A percentile compares a stretch with the other conserved stretches of the same genome.
Evolutionary conservation across 169 alveolate genomes (phyloP).

Genomic region (Perkinsus olseni): DNA sequence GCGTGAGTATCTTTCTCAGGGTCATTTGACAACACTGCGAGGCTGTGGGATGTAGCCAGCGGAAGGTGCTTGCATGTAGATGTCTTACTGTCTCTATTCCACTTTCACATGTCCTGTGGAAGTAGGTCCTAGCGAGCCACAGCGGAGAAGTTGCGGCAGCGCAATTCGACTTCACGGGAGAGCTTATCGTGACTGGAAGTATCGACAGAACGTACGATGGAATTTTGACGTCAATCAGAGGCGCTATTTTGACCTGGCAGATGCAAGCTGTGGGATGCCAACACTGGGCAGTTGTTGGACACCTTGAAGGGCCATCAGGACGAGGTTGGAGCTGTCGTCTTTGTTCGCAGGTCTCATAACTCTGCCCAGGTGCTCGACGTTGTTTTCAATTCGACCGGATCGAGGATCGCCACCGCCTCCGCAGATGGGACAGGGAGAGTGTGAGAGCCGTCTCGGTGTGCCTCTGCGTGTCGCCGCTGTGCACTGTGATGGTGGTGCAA

Average conservation of each 20-base stretch:
- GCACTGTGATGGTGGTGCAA: too few relatives aligned
- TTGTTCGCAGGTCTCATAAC: too few relatives aligned
- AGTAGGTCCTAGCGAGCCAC: constrained; percentile 56
- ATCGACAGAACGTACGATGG: too few relatives aligned
- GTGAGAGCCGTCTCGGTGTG: too few relatives aligned
- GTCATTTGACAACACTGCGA: constrained; percentile 71
- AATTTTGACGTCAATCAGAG: constrained; percentile 49
- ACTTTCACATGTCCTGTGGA: neutral
- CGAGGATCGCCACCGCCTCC: constrained; percentile 62
- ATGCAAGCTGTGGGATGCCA: constrained; percentile 44
- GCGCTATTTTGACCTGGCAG: constrained; percentile 27
- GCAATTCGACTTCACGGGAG: constrained; percentile 71
- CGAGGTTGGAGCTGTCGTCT: too few relatives aligned
- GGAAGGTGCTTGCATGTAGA: constrained; percentile 57
- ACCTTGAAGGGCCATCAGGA: constrained; percentile 69
- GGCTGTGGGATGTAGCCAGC: constrained; percentile 73
- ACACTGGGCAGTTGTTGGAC: constrained; percentile 51
- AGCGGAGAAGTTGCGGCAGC: constrained; percentile 69
- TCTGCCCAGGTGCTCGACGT: constrained; percentile 65
- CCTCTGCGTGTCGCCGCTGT: too few relatives aligned
- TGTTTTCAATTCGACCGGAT: constrained; percentile 61
- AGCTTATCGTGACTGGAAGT: constrained; percentile 5
- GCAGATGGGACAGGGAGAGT: constrained; percentile 70
- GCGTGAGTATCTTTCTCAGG: too few relatives aligned
- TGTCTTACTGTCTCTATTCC: neutral